Conservation (phyloP, 768 basidiomycete genomes). For the Gloeopeniophorella convolvens region DNA sequence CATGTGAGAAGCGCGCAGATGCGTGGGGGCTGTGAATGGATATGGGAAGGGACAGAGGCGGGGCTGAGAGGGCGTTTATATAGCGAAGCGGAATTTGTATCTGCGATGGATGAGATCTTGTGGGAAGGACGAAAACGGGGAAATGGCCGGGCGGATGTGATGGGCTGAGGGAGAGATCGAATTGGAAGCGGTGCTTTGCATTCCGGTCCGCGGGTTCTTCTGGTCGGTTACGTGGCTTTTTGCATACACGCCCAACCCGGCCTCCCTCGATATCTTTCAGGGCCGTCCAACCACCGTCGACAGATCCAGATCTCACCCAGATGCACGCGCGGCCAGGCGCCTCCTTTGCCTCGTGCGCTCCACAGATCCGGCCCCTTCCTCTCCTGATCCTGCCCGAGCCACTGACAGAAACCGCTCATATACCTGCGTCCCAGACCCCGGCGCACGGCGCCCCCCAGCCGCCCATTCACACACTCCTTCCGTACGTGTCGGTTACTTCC, state of each 20-base stretch:
- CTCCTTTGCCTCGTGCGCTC: constrained; percentile 9
- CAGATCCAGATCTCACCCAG: too few species aligned
- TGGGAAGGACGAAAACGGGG: constrained; percentile 14
- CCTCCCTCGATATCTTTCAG: constrained; percentile 1
- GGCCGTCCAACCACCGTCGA: constrained; percentile 16
- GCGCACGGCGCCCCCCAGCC: background rate
- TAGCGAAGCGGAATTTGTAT: constrained; percentile 19
- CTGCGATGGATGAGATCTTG: constrained; percentile 11
- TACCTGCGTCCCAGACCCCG: background rate
- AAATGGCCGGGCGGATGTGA: constrained; percentile 14
- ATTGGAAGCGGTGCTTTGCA: constrained; percentile 16
- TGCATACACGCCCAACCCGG: too few species aligned
- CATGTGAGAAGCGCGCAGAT: constrained; percentile 2
- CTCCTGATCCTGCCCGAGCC: constrained; percentile 19
- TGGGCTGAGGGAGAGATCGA: constrained; percentile 17
- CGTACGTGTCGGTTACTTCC: constrained; percentile 9
- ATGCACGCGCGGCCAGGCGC: too few species aligned
- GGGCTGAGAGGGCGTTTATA: constrained; percentile 8
- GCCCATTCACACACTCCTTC: constrained; percentile 19
- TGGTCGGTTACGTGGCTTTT: constrained; percentile 2
- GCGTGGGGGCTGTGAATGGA: background rate
- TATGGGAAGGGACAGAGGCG: background rate
- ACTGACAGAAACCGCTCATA: constrained; percentile 21
- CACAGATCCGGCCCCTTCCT: constrained; percentile 3
- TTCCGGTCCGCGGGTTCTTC: constrained; percentile 17